Conservation (phyloP, 1,284 basidiomycete species). For the Marasmius tenuissimus region DNA sequence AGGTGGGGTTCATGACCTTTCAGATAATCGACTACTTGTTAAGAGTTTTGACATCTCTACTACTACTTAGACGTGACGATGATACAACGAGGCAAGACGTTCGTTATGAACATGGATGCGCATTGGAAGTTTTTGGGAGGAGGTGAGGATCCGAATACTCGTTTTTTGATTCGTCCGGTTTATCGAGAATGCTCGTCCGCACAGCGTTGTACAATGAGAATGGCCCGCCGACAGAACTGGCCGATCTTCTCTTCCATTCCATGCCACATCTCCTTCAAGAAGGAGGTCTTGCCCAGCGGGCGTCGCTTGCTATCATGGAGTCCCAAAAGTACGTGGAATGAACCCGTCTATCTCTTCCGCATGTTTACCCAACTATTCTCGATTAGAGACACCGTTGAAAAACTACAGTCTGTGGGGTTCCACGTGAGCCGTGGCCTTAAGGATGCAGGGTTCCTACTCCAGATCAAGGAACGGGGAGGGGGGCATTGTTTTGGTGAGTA, state of each 20-base stretch:
- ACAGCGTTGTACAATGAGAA: slow-evolving; percentile 38
- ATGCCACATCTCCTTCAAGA: slow-evolving; percentile 36
- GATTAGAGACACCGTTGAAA: slow-evolving; percentile 30
- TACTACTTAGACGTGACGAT: slow-evolving; percentile 50
- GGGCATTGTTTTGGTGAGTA: slow-evolving; percentile 44
- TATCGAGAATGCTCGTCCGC: not conserved
- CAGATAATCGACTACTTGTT: not conserved
- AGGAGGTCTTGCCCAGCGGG: slow-evolving; percentile 27
- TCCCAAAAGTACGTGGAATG: slow-evolving; percentile 9
- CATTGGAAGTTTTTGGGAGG: slow-evolving; percentile 38
- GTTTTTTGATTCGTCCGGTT: not conserved
- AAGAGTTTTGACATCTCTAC: not conserved
- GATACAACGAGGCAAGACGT: slow-evolving; percentile 63
- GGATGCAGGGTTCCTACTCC: slow-evolving; percentile 27
- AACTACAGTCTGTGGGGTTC: slow-evolving; percentile 27
- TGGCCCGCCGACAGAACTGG: slow-evolving; percentile 40
- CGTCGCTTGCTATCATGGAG: slow-evolving; percentile 2
- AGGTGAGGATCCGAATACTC: slow-evolving; percentile 16
- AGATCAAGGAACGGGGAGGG: slow-evolving; percentile 32
- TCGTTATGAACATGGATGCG: slow-evolving; percentile 53
- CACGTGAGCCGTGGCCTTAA: slow-evolving; percentile 27
- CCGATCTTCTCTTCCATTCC: slow-evolving; percentile 48
- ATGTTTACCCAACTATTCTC: not conserved
- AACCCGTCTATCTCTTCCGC: not conserved
- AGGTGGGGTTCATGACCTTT: slow-evolving; percentile 7